These are phyloP conservation scores for Babesia sp. DNA, from an alignment of 169 alveolate genomes.

Conservation along the genomic window DNA sequence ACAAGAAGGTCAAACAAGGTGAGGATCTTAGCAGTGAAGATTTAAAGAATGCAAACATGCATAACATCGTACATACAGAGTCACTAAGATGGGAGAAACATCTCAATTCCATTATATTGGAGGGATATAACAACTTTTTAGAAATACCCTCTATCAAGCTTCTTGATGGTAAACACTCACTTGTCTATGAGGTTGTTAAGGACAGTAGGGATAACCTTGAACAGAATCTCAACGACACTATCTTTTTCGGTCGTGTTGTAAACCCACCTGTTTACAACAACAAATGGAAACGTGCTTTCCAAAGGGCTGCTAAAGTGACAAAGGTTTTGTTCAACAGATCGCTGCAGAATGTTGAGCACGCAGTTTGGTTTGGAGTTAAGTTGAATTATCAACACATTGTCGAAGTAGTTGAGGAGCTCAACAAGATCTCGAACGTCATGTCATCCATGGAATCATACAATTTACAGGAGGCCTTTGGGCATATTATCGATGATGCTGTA, in stretches of 20 bases:
- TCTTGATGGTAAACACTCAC: constrained; percentile 10
- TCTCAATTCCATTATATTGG: constrained; percentile 63
- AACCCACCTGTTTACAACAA: constrained; percentile 69
- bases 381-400: constrained; percentile 61
- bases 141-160: constrained; percentile 63
- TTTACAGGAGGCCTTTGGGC: constrained; percentile 58
- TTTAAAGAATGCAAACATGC: constrained; percentile 51
- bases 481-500: constrained; percentile 60
- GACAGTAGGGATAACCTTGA: constrained; percentile 75
- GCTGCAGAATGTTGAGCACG: constrained; percentile 71
- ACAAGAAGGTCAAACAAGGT: constrained; percentile 45
- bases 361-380: constrained; percentile 80
- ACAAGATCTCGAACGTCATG: constrained; percentile 62
- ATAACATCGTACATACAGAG: constrained; percentile 62
- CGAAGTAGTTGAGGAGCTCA: constrained; percentile 70
- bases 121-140: constrained; percentile 66
- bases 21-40: constrained; percentile 59
- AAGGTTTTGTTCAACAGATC: constrained; percentile 69
- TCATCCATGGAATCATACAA: constrained; percentile 61
- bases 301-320: constrained; percentile 63
- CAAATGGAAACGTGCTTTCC: constrained; percentile 58
- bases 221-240: constrained; percentile 69
- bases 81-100: constrained; percentile 76
- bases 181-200: constrained; percentile 66
- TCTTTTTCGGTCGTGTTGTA: constrained; percentile 73